Conservation (phyloP, 495 filamentous ascomycete species). For the Neurospora pannonica region DNA sequence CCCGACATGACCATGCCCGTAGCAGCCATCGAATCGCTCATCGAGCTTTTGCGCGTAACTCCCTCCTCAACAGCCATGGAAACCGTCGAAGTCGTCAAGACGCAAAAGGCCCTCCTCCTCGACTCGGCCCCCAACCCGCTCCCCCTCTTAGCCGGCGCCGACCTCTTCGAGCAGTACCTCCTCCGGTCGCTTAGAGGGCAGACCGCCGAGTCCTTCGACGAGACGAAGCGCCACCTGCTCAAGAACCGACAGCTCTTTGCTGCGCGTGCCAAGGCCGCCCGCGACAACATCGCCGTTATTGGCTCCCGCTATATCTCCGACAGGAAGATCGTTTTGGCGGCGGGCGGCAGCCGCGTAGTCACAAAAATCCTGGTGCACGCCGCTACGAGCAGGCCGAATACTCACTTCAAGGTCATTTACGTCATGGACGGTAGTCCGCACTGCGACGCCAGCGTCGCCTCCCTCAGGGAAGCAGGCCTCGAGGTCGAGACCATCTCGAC, state of each 20-base stretch:
- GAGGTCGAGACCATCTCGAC: conserved; percentile 72
- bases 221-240: conserved; percentile 71
- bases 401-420: conserved; percentile 78
- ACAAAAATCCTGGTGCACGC: conserved; percentile 65
- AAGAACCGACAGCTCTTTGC: conserved; percentile 80
- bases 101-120: conserved; percentile 57
- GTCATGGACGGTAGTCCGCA: conserved; percentile 50
- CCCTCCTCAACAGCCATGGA: conserved; percentile 82
- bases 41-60: conserved; percentile 67
- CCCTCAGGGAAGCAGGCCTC: conserved; percentile 63
- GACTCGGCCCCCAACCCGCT: conserved; percentile 74
- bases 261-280: conserved; percentile 71
- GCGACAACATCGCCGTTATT: conserved; percentile 70
- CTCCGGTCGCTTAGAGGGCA: conserved; percentile 48
- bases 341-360: conserved; percentile 79
- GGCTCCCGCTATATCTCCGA: conserved; percentile 70
- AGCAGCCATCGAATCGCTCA: conserved; percentile 88
- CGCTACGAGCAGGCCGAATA: conserved; percentile 44
- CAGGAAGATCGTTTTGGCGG: conserved; percentile 71
- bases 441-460: conserved; percentile 50
- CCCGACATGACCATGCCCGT: conserved; percentile 89
- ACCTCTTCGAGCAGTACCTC: conserved; percentile 91
- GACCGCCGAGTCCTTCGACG: conserved; percentile 55
- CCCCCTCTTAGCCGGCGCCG: conserved; percentile 83
- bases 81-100: conserved; percentile 74